phyloP scores from a whole-genome alignment of 495 filamentous ascomycete genomes.

The Penicillium chermesinum region DNA sequence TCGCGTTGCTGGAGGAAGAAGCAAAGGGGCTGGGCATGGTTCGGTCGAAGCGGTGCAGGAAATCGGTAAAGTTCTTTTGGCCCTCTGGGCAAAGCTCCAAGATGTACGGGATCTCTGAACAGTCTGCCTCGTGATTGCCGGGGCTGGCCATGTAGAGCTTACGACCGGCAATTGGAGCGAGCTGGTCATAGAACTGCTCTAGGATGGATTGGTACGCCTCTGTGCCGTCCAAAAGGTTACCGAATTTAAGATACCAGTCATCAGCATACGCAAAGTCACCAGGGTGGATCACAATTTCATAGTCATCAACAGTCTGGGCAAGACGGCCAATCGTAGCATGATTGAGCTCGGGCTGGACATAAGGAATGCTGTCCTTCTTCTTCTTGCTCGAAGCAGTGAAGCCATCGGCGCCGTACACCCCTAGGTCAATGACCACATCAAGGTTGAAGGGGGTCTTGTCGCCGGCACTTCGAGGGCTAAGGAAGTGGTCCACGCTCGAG shows the following conservation, averaged over 20 bases:
- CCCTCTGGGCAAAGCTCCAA: conserved; percentile 46
- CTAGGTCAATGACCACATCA: conserved; percentile 50
- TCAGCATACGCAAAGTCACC: conserved; percentile 53
- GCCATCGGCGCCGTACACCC: conserved; percentile 53
- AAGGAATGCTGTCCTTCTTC: conserved; percentile 50
- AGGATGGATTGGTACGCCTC: conserved; percentile 49
- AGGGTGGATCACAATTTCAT: conserved; percentile 57
- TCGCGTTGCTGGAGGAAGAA: conserved; percentile 42
- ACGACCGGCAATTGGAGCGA: conserved; percentile 37
- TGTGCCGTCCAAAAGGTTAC: conserved; percentile 35
- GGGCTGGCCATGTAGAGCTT: conserved; percentile 53
- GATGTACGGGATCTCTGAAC: conserved; percentile 38
- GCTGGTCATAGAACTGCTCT: conserved; percentile 51
- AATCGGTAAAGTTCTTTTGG: conserved; percentile 59
- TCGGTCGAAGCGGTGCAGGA: conserved; percentile 48
- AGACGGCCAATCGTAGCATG: conserved; percentile 57
- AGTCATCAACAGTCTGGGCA: conserved; percentile 49
- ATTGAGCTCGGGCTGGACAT: conserved; percentile 52
- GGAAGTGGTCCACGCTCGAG: conserved; percentile 50
- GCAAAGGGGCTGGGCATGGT: conserved; percentile 47
- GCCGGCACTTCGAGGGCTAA: conserved; percentile 48
- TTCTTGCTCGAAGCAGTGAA: conserved; percentile 44
- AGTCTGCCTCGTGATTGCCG: conserved; percentile 54
- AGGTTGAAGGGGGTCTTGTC: conserved; percentile 43
- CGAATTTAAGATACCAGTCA: conserved; percentile 41